Conservation (phyloP, 2,329 filamentous ascomycete species). For the Fusarium subtropicale region DNA sequence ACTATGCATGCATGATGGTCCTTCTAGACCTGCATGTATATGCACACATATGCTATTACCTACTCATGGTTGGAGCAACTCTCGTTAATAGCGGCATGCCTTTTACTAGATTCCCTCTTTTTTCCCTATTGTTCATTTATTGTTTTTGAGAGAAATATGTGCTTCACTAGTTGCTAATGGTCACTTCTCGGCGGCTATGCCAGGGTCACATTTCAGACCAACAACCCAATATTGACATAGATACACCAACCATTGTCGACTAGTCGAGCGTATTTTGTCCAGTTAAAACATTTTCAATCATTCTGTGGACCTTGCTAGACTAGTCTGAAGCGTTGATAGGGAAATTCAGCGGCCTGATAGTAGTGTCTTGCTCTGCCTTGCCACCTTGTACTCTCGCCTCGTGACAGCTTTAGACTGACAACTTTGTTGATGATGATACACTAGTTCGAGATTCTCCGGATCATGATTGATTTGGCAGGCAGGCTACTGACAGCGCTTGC, state of each 20-base stretch:
- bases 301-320: not conserved
- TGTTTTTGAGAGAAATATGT: not conserved
- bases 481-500: not conserved
- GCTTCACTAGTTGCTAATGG: not conserved
- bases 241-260: not conserved
- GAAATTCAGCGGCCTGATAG: not conserved
- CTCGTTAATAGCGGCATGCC: not conserved
- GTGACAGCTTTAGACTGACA: not conserved
- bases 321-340: not conserved
- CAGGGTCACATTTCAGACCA: not conserved
- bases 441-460: not conserved
- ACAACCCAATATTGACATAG: not conserved
- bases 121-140: not conserved
- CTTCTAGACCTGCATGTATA: not conserved
- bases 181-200: not conserved
- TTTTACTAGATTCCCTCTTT: not conserved
- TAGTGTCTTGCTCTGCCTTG: not conserved
- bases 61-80: not conserved
- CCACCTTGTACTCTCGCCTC: not conserved
- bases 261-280: not conserved
- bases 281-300: not conserved
- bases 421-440: not conserved
- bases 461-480: not conserved
- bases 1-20: not conserved
- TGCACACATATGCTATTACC: not conserved